Base-by-base conservation (phyloP, 176 grass and related monocot species). In the Aegilops bicornis region DNA sequence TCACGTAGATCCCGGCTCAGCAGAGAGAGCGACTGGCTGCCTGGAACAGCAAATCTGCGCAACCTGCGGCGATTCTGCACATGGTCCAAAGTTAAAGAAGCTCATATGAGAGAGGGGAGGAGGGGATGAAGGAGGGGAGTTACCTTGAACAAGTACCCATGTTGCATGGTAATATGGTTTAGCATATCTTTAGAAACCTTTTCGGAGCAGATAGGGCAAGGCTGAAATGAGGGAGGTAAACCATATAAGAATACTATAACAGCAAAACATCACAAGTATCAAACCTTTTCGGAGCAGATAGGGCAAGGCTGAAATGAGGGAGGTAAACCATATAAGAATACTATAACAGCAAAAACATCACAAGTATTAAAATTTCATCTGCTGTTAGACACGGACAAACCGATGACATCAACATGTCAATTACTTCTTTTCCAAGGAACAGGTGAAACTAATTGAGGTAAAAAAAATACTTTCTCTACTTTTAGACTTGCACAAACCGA, bases 71-170 rank as follows among this genome's bases (percentile, higher is more conserved):
- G 87, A 82, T 92, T 96, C 92, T 99, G 89, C 31, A 87, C n/a
- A 79, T 40, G 6, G 12, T 47, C 60, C 72, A 88, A 79, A 87
- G 70, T 85, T 78, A 82, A 83, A 43, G 79, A 86, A 87, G 83
- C 25, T 82, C 40, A 66, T 35, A 72, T 12, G 23, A 67, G 11
- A 72, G 16, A 54, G 7, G 2, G 11, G 40, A n/a, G 66, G n/a
- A 29, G 14, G 17, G 12, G 5, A 8, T 22, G 6, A 48, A 24
- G 43, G 50, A 78, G n/a, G 13, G 7, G 31, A 36, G 69, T 59
- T 94, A 98, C 92, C 90, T 92, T 98, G 45, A 96, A 98, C 59
- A 98, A 81, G 85, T 96, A 91, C 7, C 97, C 94, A 88, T 99
- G 97, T 85, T 96, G 97, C 83, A 87, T 45, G 8, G 92, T 96